A percentile compares a stretch with the other conserved stretches of the same genome.
Evolutionary conservation across 1,284 basidiomycete genomes (phyloP).

Genomic region (Megacollybia platyphylla): DNA sequence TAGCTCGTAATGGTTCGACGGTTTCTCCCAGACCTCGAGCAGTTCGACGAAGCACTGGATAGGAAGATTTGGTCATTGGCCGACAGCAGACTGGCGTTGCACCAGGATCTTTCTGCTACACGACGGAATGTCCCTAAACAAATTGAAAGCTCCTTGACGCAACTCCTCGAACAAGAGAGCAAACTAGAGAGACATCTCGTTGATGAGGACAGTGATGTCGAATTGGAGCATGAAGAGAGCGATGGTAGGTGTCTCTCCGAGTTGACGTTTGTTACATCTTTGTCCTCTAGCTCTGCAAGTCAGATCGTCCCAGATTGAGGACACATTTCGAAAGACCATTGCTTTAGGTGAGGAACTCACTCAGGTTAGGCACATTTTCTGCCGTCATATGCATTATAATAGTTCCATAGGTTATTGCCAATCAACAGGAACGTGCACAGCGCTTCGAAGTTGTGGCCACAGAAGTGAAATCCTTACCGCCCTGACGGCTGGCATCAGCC

Average conservation of each 20-base stretch:
- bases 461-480: slow-evolving; percentile 1
- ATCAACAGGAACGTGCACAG: slow-evolving; percentile 4
- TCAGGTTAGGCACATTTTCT: not conserved
- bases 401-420: slow-evolving; percentile 1
- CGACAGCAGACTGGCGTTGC: slow-evolving; percentile 6
- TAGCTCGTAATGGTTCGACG: not conserved
- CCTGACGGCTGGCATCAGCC: not conserved
- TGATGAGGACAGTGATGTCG: not conserved
- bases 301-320: not conserved
- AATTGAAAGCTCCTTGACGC: not conserved
- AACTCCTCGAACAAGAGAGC: not conserved
- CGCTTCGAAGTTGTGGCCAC: slow-evolving; percentile 3
- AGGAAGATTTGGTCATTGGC: slow-evolving; percentile 5
- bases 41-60: slow-evolving; percentile 6
- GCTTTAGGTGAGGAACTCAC: slow-evolving; percentile 2
- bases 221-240: not conserved
- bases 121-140: slow-evolving; percentile 4
- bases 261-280: not conserved
- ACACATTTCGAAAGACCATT: slow-evolving; percentile 1
- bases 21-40: slow-evolving; percentile 1
- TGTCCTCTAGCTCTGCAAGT: not conserved
- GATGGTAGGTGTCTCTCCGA: not conserved
- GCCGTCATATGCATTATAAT: not conserved
- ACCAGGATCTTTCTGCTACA: slow-evolving; percentile 3
- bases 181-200: not conserved